These are phyloP conservation scores for Plantago elongata DNA, from an alignment of 257 asterid genomes.

Conservation along the genomic window DNA sequence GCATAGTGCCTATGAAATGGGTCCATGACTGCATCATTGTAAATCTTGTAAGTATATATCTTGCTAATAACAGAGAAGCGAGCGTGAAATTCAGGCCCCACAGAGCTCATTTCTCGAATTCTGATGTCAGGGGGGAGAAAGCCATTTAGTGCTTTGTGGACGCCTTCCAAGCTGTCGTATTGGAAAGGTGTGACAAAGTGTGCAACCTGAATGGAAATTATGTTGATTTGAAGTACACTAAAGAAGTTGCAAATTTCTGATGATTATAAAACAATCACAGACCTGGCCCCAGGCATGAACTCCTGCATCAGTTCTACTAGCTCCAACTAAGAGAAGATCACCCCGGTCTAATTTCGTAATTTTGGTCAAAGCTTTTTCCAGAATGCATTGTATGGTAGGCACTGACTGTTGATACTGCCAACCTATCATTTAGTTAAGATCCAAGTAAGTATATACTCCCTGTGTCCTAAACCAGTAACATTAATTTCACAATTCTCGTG, in stretches of 20 bases:
- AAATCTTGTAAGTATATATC: slow-evolving; percentile 68
- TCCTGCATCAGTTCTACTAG: slow-evolving; percentile 94
- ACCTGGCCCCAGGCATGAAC: slow-evolving; percentile 98
- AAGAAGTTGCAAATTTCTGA: neutral
- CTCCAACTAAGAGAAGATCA: slow-evolving; percentile 66
- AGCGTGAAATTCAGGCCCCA: slow-evolving; percentile 75
- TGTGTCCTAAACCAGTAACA: too few species aligned
- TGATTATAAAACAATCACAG: slow-evolving; percentile 21
- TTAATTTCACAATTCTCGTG: too few species aligned
- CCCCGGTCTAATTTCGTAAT: slow-evolving; percentile 59
- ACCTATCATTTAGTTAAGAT: slow-evolving; percentile 39
- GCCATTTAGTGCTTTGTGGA: slow-evolving; percentile 79
- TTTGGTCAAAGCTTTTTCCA: slow-evolving; percentile 64
- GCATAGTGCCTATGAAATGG: slow-evolving; percentile 74
- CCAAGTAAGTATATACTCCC: neutral
- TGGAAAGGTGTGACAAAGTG: slow-evolving; percentile 75
- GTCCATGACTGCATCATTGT: slow-evolving; percentile 66
- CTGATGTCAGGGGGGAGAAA: slow-evolving; percentile 74
- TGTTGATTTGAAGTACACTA: neutral
- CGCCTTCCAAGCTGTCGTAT: slow-evolving; percentile 54
- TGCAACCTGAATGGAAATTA: slow-evolving; percentile 52
- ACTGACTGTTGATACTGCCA: slow-evolving; percentile 84
- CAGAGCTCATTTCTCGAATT: slow-evolving; percentile 71
- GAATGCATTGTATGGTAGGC: slow-evolving; percentile 71
- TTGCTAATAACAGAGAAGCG: slow-evolving; percentile 87